phyloP scores from a whole-genome alignment of 176 grass and related monocot genomes.

The Musa acuminata region DNA sequence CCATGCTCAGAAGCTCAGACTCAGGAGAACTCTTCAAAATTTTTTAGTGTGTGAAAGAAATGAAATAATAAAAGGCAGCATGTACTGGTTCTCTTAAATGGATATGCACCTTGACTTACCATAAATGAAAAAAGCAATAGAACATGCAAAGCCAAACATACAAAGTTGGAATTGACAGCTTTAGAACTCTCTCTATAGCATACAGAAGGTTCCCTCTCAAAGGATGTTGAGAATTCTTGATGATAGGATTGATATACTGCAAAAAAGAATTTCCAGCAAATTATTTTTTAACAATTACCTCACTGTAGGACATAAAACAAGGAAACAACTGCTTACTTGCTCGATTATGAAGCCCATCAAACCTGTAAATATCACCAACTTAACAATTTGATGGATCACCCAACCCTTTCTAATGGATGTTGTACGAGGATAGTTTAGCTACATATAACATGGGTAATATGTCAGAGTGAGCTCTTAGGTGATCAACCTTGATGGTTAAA shows the following conservation, averaged over 20 bases:
- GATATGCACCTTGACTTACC: slow-evolving; percentile 33
- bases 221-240: slow-evolving; percentile 91
- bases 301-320: background rate
- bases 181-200: slow-evolving; percentile 93
- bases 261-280: slow-evolving; percentile 8
- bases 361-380: slow-evolving; percentile 78
- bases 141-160: slow-evolving; percentile 99
- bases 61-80: too few species aligned
- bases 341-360: slow-evolving; percentile 99
- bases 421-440: slow-evolving; percentile 82
- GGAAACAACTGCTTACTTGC: slow-evolving; percentile 48
- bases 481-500: background rate
- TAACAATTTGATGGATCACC: slow-evolving; percentile 73
- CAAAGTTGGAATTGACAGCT: slow-evolving; percentile 84
- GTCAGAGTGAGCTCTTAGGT: slow-evolving; percentile 10
- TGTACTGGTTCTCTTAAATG: background rate
- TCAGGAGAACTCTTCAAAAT: too few species aligned
- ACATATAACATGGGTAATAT: slow-evolving; percentile 17
- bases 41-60: too few species aligned
- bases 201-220: slow-evolving; percentile 79
- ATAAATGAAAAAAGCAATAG: slow-evolving; percentile 99
- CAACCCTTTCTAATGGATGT: slow-evolving; percentile 76
- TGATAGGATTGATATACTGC: slow-evolving; percentile 97
- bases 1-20: too few species aligned
- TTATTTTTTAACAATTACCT: background rate